These are phyloP conservation scores for Linnemannia elongata DNA, from an alignment of 192 early-diverging fungal species.

Conservation along the genomic window DNA sequence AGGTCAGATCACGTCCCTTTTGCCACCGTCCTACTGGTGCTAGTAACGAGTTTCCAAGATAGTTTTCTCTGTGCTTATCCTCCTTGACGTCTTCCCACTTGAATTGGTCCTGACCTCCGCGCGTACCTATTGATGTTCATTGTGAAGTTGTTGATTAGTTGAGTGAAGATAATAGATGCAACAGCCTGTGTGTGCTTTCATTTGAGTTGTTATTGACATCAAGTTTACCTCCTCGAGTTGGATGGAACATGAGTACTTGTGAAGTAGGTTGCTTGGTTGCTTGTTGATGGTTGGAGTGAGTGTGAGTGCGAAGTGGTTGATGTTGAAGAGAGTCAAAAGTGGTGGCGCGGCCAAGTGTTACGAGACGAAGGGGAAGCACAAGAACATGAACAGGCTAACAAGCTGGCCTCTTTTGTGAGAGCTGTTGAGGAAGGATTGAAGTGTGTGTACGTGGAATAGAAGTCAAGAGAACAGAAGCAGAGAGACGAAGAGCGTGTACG, in stretches of 20 bases:
- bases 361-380: too few relatives aligned
- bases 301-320: background rate
- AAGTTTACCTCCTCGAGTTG: conserved; percentile 50
- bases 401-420: too few relatives aligned
- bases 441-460: conserved; percentile 4
- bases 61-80: conserved; percentile 86
- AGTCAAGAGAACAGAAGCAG: background rate
- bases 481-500: conserved; percentile 7
- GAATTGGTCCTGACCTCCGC: conserved; percentile 65
- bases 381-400: too few relatives aligned
- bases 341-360: too few relatives aligned
- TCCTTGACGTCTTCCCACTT: conserved; percentile 73
- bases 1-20: conserved; percentile 73
- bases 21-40: conserved; percentile 86
- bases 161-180: background rate
- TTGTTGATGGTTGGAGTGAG: background rate
- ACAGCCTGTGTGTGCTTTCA: too few relatives aligned
- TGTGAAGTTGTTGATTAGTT: background rate
- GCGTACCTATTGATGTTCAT: conserved; percentile 41
- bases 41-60: conserved; percentile 84
- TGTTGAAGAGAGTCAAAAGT: too few relatives aligned
- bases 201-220: background rate
- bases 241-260: conserved; percentile 45
- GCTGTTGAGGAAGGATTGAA: too few relatives aligned
- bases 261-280: background rate